These are phyloP conservation scores for Artemisia princeps DNA, from an alignment of 140 eudicot species.

Conservation along the genomic window DNA sequence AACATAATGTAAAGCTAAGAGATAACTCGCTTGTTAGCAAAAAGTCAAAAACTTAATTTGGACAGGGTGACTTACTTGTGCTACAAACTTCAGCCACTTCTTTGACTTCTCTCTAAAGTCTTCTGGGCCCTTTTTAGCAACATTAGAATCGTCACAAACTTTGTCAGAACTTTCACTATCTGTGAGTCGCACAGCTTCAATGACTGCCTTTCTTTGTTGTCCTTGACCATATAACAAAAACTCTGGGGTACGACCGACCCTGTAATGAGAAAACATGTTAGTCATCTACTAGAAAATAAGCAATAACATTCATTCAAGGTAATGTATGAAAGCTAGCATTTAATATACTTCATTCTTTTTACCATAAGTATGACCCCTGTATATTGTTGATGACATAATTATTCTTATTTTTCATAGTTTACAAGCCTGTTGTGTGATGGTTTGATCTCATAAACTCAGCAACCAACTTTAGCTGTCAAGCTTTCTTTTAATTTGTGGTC, in stretches of 20 bases:
- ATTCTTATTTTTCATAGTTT: too few species aligned
- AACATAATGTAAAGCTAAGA: constrained; percentile 16
- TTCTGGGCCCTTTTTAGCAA: constrained; percentile 36
- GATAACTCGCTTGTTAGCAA: neutral
- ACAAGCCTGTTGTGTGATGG: too few species aligned
- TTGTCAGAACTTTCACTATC: constrained; percentile 44
- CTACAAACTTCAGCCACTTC: constrained; percentile 84
- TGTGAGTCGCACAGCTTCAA: constrained; percentile 78
- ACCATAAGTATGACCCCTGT: too few species aligned
- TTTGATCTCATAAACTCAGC: too few species aligned
- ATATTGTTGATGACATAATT: too few species aligned
- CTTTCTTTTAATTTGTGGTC: too few species aligned
- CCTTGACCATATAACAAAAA: constrained; percentile 88
- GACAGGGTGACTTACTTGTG: constrained; percentile 47
- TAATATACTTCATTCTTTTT: too few species aligned
- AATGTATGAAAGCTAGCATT: too few species aligned
- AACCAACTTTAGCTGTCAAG: too few species aligned
- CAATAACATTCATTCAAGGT: too few species aligned
- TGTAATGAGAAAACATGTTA: constrained; percentile 27
- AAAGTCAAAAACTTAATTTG: constrained; percentile 10
- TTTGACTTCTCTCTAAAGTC: constrained; percentile 76
- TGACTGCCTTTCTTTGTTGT: constrained; percentile 85
- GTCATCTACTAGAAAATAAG: neutral
- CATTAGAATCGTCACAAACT: constrained; percentile 39
- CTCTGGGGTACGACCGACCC: constrained; percentile 81